Evolutionary conservation across 441 rosid species (phyloP).

Genomic region (Eugenia klotzschiana): DNA sequence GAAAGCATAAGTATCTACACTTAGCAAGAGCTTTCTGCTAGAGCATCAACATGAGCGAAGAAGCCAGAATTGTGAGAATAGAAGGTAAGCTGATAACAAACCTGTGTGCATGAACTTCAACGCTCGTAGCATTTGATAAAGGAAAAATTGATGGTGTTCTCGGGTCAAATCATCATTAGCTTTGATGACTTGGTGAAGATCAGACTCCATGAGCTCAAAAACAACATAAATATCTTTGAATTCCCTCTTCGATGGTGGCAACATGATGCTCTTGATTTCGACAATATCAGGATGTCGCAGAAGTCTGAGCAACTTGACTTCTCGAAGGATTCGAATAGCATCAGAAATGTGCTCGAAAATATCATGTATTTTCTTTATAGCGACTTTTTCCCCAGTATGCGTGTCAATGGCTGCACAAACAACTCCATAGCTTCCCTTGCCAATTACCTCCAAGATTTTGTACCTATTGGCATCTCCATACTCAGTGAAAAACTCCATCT

Average conservation of each 20-base stretch:
- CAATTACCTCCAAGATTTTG: constrained; percentile 10
- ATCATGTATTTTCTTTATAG: constrained; percentile 77
- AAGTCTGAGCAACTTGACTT: constrained; percentile 10
- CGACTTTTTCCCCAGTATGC: constrained; percentile 82
- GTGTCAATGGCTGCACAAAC: constrained; percentile 19
- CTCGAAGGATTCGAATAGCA: constrained; percentile 6
- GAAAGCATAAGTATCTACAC: not conserved
- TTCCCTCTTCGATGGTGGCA: constrained; percentile 8
- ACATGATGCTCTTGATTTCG: constrained; percentile 11
- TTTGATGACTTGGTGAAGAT: constrained; percentile 14
- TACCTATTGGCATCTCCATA: constrained; percentile 10
- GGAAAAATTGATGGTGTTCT: constrained; percentile 12
- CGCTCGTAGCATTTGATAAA: constrained; percentile 12
- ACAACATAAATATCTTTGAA: constrained; percentile 11
- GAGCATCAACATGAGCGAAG: not conserved
- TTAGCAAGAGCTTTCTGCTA: not conserved
- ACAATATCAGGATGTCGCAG: constrained; percentile 12
- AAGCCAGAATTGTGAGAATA: not conserved
- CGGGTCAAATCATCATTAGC: constrained; percentile 11
- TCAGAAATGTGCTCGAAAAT: constrained; percentile 60
- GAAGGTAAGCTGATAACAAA: not conserved
- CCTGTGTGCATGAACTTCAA: constrained; percentile 12
- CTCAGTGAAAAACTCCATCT: constrained; percentile 9
- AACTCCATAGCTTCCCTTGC: constrained; percentile 10
- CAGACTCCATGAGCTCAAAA: constrained; percentile 14